Percentiles rank a stretch among this genome's conserved stretches.
phyloP scores from a whole-genome alignment of 345 rosid species.

The Populus ilicifolia region DNA sequence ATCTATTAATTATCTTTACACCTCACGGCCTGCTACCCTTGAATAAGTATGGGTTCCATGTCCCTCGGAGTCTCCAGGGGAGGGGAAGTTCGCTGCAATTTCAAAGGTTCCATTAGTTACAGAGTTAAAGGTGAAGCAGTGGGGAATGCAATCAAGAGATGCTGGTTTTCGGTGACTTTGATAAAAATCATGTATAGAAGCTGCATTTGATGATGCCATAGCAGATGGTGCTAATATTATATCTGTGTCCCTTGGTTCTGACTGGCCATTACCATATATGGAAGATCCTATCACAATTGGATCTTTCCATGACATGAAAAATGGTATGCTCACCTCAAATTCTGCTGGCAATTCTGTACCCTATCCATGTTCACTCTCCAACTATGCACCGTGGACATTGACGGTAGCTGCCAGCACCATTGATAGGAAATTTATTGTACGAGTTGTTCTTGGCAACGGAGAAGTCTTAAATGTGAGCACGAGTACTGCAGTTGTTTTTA shows the following conservation, averaged over 20 bases:
- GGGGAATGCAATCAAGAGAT: too few relatives aligned
- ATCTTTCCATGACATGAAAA: constrained; percentile 36
- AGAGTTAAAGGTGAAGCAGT: too few relatives aligned
- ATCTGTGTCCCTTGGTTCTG: constrained; percentile 23
- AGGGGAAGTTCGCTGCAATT: too few relatives aligned
- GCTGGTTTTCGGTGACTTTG: too few relatives aligned
- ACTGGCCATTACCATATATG: background rate
- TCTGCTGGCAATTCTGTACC: constrained; percentile 41
- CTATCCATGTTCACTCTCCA: background rate
- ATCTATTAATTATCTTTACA: too few relatives aligned
- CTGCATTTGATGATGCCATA: constrained; percentile 42
- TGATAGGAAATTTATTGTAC: constrained; percentile 30
- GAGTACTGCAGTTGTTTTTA: background rate
- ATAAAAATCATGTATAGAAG: too few relatives aligned
- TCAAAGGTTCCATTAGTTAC: too few relatives aligned
- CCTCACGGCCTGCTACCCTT: too few relatives aligned
- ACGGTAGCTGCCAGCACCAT: constrained; percentile 38
- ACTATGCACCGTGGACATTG: constrained; percentile 36
- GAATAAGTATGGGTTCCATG: too few relatives aligned
- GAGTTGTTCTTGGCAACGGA: constrained; percentile 37
- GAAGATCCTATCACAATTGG: constrained; percentile 29
- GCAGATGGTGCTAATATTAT: constrained; percentile 37
- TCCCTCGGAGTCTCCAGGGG: too few relatives aligned
- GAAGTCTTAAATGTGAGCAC: constrained; percentile 20
- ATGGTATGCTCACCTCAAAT: constrained; percentile 30